phyloP scores from a whole-genome alignment of 306 rosid species.

The Vigna trinervia region DNA sequence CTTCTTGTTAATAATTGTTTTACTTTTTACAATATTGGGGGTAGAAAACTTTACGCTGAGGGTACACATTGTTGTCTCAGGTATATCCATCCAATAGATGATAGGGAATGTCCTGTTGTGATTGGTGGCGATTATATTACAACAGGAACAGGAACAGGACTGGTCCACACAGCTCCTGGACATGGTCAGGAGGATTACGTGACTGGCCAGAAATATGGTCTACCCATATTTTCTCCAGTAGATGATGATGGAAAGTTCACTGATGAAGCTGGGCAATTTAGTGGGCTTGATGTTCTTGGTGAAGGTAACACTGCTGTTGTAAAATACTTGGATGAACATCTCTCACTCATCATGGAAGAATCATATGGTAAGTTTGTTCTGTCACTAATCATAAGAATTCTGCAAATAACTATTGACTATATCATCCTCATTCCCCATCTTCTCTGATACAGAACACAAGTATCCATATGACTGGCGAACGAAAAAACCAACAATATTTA shows the following conservation, averaged over 20 bases:
- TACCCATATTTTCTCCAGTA: conserved; percentile 87
- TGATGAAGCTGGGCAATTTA: conserved; percentile 93
- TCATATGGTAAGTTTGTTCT: conserved; percentile 65
- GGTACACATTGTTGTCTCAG: conserved; percentile 51
- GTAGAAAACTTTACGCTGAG: conserved; percentile 22
- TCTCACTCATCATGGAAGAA: conserved; percentile 89
- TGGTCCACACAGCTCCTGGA: conserved; percentile 99
- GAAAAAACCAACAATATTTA: conserved; percentile 92
- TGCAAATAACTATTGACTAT: conserved; percentile 10
- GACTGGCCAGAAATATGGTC: conserved; percentile 92
- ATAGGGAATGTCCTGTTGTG: conserved; percentile 81
- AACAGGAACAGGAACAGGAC: conserved; percentile 94
- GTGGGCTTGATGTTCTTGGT: conserved; percentile 94
- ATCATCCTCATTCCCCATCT: conserved; percentile 38
- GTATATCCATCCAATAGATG: conserved; percentile 79
- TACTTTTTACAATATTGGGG: conserved; percentile 25
- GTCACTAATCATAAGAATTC: conserved; percentile 17
- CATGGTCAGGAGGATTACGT: conserved; percentile 98
- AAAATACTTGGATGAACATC: conserved; percentile 79
- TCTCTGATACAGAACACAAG: conserved; percentile 80
- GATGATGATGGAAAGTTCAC: conserved; percentile 91
- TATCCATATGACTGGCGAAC: conserved; percentile 99
- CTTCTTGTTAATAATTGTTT: conserved; percentile 26
- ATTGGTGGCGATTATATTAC: conserved; percentile 97
- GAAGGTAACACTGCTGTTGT: conserved; percentile 88